Evolutionary conservation across 2,329 filamentous ascomycete genomes (phyloP).

Genomic region (Ophiostoma sp.): DNA sequence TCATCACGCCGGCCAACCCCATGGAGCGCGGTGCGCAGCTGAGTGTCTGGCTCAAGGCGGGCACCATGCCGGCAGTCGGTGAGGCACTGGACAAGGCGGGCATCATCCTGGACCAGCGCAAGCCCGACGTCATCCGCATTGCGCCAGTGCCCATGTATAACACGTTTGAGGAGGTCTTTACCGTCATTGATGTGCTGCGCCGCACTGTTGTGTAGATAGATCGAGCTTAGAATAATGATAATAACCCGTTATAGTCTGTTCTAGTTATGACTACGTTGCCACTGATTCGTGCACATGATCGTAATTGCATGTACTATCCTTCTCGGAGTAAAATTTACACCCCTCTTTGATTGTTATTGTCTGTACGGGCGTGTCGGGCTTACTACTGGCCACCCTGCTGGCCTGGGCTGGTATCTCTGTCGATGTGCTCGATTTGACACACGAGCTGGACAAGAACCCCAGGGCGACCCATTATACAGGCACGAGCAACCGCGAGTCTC

Average conservation of each 20-base stretch:
- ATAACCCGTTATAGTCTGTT: not conserved
- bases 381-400: no score
- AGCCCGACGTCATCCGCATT: constrained; percentile 77
- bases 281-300: not conserved
- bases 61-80: constrained; percentile 56
- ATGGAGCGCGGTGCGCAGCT: constrained; percentile 70
- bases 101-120: constrained; percentile 75
- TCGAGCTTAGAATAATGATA: not conserved
- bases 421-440: no score
- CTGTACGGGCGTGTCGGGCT: no score
- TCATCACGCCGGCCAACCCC: constrained; percentile 66
- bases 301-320: not conserved
- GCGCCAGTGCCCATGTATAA: constrained; percentile 84
- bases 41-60: constrained; percentile 63
- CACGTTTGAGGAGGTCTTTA: constrained; percentile 61
- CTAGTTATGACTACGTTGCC: not conserved
- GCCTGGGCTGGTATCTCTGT: no score
- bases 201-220: not conserved
- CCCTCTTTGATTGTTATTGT: no score
- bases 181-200: constrained; percentile 29
- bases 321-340: no score
- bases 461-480: no score
- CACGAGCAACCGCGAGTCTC: no score
- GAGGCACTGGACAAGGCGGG: constrained; percentile 59
- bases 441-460: no score